Evolutionary conservation across 2,329 filamentous ascomycete species (phyloP), one percentile per base, ranked within the genome.

Genomic region (Colletotrichum sp.): DNA sequence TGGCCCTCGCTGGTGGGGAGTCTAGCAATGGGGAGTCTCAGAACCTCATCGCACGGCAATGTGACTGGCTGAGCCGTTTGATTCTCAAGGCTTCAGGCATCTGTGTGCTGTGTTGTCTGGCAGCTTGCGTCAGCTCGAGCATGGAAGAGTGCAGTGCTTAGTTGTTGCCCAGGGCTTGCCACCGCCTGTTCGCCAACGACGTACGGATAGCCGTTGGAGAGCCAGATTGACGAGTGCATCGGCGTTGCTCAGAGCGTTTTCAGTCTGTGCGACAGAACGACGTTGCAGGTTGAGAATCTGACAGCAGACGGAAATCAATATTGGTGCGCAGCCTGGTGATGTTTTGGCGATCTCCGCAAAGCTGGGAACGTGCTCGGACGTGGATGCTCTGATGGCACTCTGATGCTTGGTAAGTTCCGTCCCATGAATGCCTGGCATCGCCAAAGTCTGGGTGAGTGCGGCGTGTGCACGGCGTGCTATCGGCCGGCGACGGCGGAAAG

Each of bases 201-300:
- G 39, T 49, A 44, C n/a, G 39, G 26, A 44, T 60, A 64, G 15
- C 60, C 44, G 49, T 65, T 71, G 32, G 60, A 36, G 32, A 60
- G 32, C 21, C 60, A 71, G 34, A 71, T 71, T 71, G 34, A 60
- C 34, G 72, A 52, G 24, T 24, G 39, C 21, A 60, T 34, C 34
- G 44, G 21, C 49, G 28, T 66, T 24, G 18, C 44, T 44, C 24
- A 59, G 67, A 67, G 55, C 69, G 52, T 39, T 64, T 34, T 52
- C 44, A 36, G 63, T 72, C 69, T 67, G 69, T 68, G 69, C 69
- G 72, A 62, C 62, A 44, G 28, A 30, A 62, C 15, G 62, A 72
- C 24, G 63, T 49, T 63, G 69, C 72, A 64, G n/a, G 30, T 65
- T 34, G 60, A 36, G 26, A 65, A 24, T 66, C 28, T 62, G 57